Percentiles rank a stretch among this genome's conserved stretches.
Evolutionary conservation across 2,329 filamentous ascomycete species (phyloP).

Genomic region (Cryphonectria naterciae): DNA sequence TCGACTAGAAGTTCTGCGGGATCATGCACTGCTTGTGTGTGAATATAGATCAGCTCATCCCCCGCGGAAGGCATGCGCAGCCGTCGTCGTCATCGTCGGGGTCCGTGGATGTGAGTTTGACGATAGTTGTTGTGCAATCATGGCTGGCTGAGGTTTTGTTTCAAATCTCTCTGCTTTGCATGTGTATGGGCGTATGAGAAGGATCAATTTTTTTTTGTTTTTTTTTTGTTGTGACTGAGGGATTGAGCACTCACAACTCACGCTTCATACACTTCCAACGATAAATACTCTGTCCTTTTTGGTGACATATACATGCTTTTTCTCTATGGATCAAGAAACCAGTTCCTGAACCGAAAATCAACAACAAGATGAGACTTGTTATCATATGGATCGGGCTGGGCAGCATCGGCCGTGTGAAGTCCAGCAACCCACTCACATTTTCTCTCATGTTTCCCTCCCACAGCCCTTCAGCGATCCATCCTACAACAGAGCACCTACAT

Average conservation of each 20-base stretch:
- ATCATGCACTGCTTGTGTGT: no score
- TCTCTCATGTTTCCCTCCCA: no score
- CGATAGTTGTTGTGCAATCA: not conserved
- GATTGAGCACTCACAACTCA: not conserved
- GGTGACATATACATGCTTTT: no score
- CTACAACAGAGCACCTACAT: not conserved
- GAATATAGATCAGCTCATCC: not conserved
- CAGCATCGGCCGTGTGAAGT: slow-evolving; percentile 8
- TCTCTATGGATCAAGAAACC: no score
- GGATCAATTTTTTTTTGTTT: no score
- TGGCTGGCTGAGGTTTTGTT: not conserved
- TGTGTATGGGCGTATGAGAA: not conserved
- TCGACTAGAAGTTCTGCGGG: no score
- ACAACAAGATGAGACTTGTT: not conserved
- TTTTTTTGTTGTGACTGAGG: not conserved
- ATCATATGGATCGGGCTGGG: slow-evolving; percentile 15
- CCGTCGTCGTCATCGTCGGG: no score
- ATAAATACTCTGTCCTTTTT: not conserved
- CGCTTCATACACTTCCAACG: no score
- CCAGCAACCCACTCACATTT: not conserved
- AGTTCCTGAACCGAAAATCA: no score
- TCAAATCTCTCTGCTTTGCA: not conserved
- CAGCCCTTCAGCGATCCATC: not conserved
- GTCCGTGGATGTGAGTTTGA: no score
- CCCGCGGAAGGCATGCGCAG: no score